These are phyloP conservation scores for Gymnopilus dilepis DNA, from an alignment of 768 basidiomycete genomes.

Conservation along the genomic window DNA sequence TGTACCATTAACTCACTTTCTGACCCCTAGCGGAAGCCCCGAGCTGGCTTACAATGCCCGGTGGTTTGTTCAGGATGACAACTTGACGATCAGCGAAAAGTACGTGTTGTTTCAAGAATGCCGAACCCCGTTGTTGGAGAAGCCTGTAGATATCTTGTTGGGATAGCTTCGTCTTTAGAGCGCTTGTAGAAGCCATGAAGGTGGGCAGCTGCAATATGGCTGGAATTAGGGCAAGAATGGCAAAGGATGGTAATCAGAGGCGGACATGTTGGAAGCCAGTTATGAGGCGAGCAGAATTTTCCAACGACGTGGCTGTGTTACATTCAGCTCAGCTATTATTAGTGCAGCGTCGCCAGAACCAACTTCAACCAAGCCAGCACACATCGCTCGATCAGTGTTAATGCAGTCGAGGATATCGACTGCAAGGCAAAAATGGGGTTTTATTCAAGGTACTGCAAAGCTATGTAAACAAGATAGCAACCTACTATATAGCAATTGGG, in stretches of 20 bases:
- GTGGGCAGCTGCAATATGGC: not conserved
- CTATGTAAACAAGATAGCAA: not conserved
- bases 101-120: constrained; percentile 32
- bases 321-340: no score
- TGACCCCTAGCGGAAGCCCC: constrained; percentile 21
- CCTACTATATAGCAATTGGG: not conserved
- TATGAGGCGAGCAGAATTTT: not conserved
- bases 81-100: constrained; percentile 60
- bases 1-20: constrained; percentile 30
- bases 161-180: constrained; percentile 5
- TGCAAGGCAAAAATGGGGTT: no score
- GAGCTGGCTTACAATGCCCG: constrained; percentile 59
- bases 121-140: constrained; percentile 17
- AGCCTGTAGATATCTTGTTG: constrained; percentile 16
- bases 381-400: no score
- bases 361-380: no score
- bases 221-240: not conserved
- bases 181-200: not conserved
- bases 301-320: not conserved
- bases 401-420: no score
- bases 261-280: no score
- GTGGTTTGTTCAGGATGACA: constrained; percentile 67
- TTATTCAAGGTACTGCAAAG: no score
- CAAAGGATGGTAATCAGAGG: no score
- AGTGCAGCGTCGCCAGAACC: no score